phyloP scores from a whole-genome alignment of 2,329 filamentous ascomycete species.

The Xylariaceae sp. region DNA sequence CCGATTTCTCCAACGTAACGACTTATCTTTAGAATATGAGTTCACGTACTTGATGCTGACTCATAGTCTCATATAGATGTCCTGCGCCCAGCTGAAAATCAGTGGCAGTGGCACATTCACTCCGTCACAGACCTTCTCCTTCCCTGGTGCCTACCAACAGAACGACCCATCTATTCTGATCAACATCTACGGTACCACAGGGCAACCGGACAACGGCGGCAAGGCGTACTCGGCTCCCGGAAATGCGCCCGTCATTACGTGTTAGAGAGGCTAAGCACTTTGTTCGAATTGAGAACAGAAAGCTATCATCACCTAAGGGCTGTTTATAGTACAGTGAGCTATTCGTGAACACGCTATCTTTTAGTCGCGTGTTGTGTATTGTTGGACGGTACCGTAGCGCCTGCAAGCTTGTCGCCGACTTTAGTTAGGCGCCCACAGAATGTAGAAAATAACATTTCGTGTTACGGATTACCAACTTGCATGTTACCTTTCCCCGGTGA shows the following conservation, averaged over 20 bases:
- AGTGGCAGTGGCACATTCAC: constrained; percentile 38
- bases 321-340: too few species aligned
- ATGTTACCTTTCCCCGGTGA: too few species aligned
- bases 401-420: too few species aligned
- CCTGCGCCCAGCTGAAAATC: constrained; percentile 42
- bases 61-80: constrained; percentile 22
- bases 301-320: too few species aligned
- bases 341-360: too few species aligned
- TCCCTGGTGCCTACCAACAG: constrained; percentile 45
- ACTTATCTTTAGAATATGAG: too few species aligned
- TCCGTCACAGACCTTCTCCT: constrained; percentile 38
- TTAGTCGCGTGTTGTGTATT: too few species aligned
- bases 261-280: constrained; percentile 11
- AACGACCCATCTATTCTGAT: constrained; percentile 44
- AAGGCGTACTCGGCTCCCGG: constrained; percentile 41
- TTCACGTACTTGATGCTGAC: constrained; percentile 4
- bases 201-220: constrained; percentile 41
- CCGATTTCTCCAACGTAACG: not conserved
- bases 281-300: too few species aligned
- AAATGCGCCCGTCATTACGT: constrained; percentile 28
- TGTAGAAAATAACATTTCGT: too few species aligned
- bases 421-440: too few species aligned
- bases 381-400: too few species aligned
- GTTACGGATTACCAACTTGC: too few species aligned
- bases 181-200: constrained; percentile 45